phyloP scores from a whole-genome alignment of 2,329 filamentous ascomycete species.

The Xylaria sp. region DNA sequence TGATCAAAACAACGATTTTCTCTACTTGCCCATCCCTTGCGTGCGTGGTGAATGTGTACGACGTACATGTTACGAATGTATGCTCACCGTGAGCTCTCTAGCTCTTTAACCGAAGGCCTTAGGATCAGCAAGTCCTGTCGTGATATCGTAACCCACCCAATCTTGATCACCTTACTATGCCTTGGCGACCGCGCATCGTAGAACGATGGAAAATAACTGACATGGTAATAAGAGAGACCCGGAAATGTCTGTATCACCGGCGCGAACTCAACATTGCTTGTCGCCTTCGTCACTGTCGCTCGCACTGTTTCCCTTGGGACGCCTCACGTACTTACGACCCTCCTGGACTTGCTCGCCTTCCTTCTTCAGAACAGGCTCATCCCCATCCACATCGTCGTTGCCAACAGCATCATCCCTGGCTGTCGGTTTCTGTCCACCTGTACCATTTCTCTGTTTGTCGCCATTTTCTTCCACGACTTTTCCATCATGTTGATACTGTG shows the following conservation, averaged over 20 bases:
- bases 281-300: not conserved
- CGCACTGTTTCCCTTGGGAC: slow-evolving; percentile 22
- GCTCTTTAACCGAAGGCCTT: not conserved
- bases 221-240: not conserved
- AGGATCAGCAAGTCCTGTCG: not conserved
- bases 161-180: not conserved
- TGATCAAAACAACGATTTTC: not conserved
- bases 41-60: not conserved
- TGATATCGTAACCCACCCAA: not conserved
- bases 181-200: not conserved
- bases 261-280: not conserved
- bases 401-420: not conserved
- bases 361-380: not conserved
- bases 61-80: not conserved
- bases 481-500: not conserved
- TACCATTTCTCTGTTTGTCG: not conserved
- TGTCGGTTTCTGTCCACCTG: not conserved
- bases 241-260: not conserved
- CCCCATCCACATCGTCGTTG: not conserved
- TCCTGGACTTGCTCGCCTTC: slow-evolving; percentile 7
- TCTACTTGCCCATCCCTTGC: not conserved
- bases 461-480: not conserved
- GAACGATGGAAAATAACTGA: not conserved
- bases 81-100: no score
- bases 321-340: slow-evolving; percentile 14